A percentile compares a stretch with the other conserved stretches of the same genome.
Evolutionary conservation across 495 filamentous ascomycete genomes (phyloP).

Genomic region (Penicillium flavigenum): DNA sequence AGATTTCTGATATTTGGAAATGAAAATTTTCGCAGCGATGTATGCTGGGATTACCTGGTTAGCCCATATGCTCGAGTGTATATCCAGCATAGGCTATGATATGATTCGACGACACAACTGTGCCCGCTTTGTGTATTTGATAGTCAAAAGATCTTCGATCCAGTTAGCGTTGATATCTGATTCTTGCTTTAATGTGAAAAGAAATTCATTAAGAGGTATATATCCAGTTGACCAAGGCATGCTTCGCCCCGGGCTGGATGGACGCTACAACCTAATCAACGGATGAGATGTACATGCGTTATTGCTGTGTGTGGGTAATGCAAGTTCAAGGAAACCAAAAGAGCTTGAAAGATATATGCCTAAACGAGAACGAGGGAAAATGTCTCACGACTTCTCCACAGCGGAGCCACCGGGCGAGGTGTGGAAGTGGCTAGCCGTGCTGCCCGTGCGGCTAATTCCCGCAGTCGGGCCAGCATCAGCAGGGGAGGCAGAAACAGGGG

Average conservation of each 20-base stretch:
- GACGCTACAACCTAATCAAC: background rate
- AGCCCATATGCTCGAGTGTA: background rate
- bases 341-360: background rate
- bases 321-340: background rate
- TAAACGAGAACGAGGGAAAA: background rate
- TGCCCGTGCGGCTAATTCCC: conserved; percentile 29
- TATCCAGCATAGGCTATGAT: background rate
- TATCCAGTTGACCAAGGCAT: background rate
- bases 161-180: conserved; percentile 6
- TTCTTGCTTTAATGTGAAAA: background rate
- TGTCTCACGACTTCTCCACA: conserved; percentile 18
- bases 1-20: conserved; percentile 35
- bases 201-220: conserved; percentile 13
- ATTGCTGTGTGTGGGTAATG: background rate
- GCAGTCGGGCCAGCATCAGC: conserved; percentile 16
- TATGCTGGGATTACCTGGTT: background rate
- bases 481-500: conserved; percentile 2
- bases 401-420: conserved; percentile 29
- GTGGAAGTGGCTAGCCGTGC: conserved; percentile 35
- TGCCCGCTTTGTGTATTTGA: background rate
- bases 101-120: background rate
- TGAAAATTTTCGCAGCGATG: background rate
- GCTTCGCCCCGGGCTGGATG: background rate
- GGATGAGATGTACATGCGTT: background rate
- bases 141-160: background rate